Evolutionary conservation across 1,284 basidiomycete species (phyloP).

Genomic region (Fomitopsis schrenkii): DNA sequence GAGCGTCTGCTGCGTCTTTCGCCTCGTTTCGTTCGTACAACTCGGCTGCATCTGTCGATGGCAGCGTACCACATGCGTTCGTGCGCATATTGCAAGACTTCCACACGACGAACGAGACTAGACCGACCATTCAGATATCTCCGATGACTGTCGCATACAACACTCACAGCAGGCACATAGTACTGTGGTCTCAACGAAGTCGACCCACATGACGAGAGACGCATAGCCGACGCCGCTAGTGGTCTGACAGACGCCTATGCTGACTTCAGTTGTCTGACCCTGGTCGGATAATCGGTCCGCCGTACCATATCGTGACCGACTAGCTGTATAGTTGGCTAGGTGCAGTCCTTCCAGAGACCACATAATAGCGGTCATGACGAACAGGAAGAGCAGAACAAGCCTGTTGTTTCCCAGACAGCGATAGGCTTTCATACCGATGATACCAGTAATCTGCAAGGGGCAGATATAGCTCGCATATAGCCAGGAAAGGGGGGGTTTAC

Average conservation of each 20-base stretch:
- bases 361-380: constrained; percentile 39
- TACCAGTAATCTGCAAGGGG: constrained; percentile 50
- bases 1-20: constrained; percentile 22
- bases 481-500: not conserved
- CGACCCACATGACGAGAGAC: constrained; percentile 45
- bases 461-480: not conserved
- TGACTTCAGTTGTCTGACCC: not conserved
- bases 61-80: constrained; percentile 53
- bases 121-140: not conserved
- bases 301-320: constrained; percentile 44
- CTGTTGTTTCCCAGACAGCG: constrained; percentile 57
- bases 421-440: constrained; percentile 65
- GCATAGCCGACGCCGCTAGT: constrained; percentile 26
- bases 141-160: not conserved
- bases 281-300: not conserved
- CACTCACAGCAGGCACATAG: constrained; percentile 58
- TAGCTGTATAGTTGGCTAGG: constrained; percentile 32
- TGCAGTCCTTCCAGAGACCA: constrained; percentile 40
- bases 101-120: constrained; percentile 57
- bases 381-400: constrained; percentile 41
- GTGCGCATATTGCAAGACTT: constrained; percentile 46
- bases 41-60: constrained; percentile 41
- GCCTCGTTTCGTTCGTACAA: constrained; percentile 21
- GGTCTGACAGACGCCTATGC: constrained; percentile 19
- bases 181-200: constrained; percentile 52